Base-by-base conservation (phyloP, 2,329 filamentous ascomycete genomes). In the Cylindrodendrum hubeiense region DNA sequence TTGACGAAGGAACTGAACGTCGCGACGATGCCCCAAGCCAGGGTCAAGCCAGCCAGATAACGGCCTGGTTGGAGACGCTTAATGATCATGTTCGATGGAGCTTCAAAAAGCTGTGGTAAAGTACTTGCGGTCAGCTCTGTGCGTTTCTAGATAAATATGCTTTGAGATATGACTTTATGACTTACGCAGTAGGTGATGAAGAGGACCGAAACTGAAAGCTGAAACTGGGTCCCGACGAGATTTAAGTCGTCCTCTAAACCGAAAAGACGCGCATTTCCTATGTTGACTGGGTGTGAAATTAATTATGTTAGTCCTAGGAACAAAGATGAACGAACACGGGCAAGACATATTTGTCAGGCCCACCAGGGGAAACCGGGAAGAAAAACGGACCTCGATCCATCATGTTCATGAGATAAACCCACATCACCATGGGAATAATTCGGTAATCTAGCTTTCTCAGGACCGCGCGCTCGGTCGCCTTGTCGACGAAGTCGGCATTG, bases 201-300 rank as follows among this genome's bases (percentile, higher is more conserved):
- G 17, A 78, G 72, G 15, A 79, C 71, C 0, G 85, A 87, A 1
- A 88, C 84, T 0, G 83, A 80, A 13, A 85, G 56, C 73, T 91
- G 88, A 70, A 87, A 91, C 69, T 90, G 85, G 22, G 86, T 84
- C 3, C 83, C 82, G 28, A 76, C 74, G 68, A 93, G 78, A 12
- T 82, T 79, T 3, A 92, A 80, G 60, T 91, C 89, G 22, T 85
- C 78, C 74, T 91, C 87, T 34, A 73, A 49, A 5, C 56, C 56
- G 10, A 72, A 74, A 1, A 91, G 80, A 9, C 85, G 81, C 19
- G 89, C 89, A 78, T 91, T 91, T 41, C 89, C 88, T 47, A 92
- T 92, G 73, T 92, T 92, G 37, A 91, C 88, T 90, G 65, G 87
- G 85, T 22, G 84, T 4, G 22, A 9, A 4, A 21, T 10, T 49